phyloP scores from a whole-genome alignment of 2,329 filamentous ascomycete genomes.

The Pseudogymnoascus sp. region DNA sequence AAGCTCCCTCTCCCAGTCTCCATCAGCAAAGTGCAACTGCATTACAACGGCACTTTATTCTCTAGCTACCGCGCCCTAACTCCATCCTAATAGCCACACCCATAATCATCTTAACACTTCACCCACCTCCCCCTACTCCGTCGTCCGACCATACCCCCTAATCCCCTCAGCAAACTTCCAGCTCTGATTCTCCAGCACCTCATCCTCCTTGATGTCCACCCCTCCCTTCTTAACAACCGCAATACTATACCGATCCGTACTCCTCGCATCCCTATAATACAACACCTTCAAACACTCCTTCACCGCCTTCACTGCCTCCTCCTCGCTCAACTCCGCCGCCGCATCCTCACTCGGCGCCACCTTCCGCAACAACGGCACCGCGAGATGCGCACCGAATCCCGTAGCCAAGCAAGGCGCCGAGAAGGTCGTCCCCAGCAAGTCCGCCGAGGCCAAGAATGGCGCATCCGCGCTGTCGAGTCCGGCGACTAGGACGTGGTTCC shows the following conservation, averaged over 20 bases:
- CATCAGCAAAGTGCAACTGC: not conserved
- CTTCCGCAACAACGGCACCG: constrained; percentile 81
- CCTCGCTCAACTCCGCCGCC: constrained; percentile 62
- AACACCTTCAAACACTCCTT: constrained; percentile 98
- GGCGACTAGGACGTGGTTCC: constrained; percentile 90
- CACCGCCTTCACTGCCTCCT: constrained; percentile 72
- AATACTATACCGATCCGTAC: constrained; percentile 84
- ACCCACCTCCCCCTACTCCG: not conserved
- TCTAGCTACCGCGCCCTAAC: not conserved
- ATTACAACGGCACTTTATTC: not conserved
- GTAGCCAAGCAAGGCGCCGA: constrained; percentile 82
- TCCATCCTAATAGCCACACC: not conserved
- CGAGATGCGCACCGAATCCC: constrained; percentile 87
- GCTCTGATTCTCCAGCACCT: constrained; percentile 90
- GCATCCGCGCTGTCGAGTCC: constrained; percentile 72
- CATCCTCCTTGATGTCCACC: constrained; percentile 75
- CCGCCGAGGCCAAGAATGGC: constrained; percentile 86
- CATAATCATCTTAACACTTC: not conserved
- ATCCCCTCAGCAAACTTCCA: constrained; percentile 97
- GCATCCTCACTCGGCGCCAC: constrained; percentile 78
- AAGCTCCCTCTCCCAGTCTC: not conserved
- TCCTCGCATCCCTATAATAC: constrained; percentile 93
- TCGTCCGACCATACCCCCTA: constrained; percentile 66
- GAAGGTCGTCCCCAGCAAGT: constrained; percentile 90
- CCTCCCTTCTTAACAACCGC: constrained; percentile 83